Evolutionary conservation across 2,329 filamentous ascomycete genomes (phyloP), one percentile per base, ranked within the genome.

Genomic region (Aspergillus luchuensis): DNA sequence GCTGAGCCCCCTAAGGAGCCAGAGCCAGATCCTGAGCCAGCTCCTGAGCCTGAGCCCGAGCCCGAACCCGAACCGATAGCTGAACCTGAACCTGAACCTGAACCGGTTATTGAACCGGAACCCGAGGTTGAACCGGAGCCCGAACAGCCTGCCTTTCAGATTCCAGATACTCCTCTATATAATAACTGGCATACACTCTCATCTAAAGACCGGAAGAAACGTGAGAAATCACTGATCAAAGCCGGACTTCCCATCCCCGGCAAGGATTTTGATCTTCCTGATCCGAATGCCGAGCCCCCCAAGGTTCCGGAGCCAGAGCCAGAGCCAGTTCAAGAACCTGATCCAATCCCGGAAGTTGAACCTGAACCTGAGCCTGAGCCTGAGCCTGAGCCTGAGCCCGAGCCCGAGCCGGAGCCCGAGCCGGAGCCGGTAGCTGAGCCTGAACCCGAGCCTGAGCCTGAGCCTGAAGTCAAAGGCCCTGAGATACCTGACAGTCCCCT

Each of bases 401-500:
- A 43, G 28, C 69, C 70, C 3, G 69, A 57, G 21, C 66, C 72
- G 0, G 69, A 70, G 23, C 61, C 59, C 1, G 68, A 71, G 4
- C 67, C 66, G 0, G 71, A 75, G 66, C 66, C 72, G 62, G 70
- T 76, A 61, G 68, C 73, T 25, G 67, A 73, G 61, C 72, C 74
- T 15, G 73, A 74, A 63, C 71, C 64, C 4, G 67, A 61, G 11
- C 65, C 67, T 0, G 64, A 61, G 11, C 65, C 67, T 0, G 64
- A 66, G 19, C 28, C 28, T 30, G 28, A 11, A 30, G 17, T 11
- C 65, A 7, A 67, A 61, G 15, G 69, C 1, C 73, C 71, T 11
- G 68, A 67, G 63, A 68, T 75, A 58, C 72, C 73, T 39, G 74
- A 76, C 30, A 76, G 77, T 39, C 74, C 77, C 49, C 64, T 74